Conservation (phyloP, 139 green algal species). For the Astrephomene gubernaculifera region DNA sequence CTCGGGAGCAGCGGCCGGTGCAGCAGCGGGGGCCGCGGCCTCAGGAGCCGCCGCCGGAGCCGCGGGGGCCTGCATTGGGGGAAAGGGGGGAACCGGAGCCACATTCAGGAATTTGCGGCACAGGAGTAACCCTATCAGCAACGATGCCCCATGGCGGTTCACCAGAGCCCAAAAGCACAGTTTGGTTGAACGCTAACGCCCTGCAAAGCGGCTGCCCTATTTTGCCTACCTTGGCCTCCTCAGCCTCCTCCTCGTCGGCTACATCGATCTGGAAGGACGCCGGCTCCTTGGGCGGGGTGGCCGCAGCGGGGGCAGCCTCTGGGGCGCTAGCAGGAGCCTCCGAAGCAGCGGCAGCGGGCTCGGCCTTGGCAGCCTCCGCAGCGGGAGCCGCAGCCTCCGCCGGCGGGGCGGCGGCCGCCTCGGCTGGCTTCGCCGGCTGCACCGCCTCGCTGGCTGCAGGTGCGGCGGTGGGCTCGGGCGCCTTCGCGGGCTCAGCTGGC, state of each 20-base stretch:
- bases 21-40: neutral
- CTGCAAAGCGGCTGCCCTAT: too few relatives aligned
- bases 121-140: too few relatives aligned
- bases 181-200: too few relatives aligned
- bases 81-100: too few relatives aligned
- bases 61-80: too few relatives aligned
- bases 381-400: neutral
- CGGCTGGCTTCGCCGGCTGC: neutral
- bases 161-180: too few relatives aligned
- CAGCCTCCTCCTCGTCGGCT: constrained; percentile 10
- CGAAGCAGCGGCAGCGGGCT: neutral
- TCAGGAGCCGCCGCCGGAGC: neutral
- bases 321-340: neutral
- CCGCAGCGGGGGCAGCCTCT: constrained; percentile 22
- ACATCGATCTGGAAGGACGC: constrained; percentile 35
- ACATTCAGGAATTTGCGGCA: too few relatives aligned
- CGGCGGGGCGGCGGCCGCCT: neutral
- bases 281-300: neutral
- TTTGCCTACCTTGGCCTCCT: neutral
- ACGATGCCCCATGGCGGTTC: too few relatives aligned
- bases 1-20: neutral
- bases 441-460: neutral
- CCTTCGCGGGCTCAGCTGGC: neutral
- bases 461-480: neutral
- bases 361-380: neutral